phyloP scores from a whole-genome alignment of 768 basidiomycete genomes.

The Suillus occidentalis region DNA sequence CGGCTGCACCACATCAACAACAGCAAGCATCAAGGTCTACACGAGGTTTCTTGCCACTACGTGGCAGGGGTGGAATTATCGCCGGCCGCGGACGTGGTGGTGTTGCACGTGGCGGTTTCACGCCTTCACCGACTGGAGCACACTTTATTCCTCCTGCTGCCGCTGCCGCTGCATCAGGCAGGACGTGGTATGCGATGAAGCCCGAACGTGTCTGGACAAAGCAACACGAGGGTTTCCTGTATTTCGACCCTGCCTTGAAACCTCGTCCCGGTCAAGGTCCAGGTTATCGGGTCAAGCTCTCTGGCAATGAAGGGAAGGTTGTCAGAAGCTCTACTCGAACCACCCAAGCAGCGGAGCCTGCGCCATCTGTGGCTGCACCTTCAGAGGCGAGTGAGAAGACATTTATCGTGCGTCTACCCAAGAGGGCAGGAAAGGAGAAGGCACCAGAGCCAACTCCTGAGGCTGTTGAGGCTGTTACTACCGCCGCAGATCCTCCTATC shows the following conservation, averaged over 20 bases:
- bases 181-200: slow-evolving; percentile 71
- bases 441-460: slow-evolving; percentile 18
- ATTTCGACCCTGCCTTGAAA: slow-evolving; percentile 59
- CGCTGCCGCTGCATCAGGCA: slow-evolving; percentile 34
- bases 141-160: slow-evolving; percentile 29
- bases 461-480: slow-evolving; percentile 24
- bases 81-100: slow-evolving; percentile 46
- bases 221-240: slow-evolving; percentile 74
- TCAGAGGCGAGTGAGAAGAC: slow-evolving; percentile 46
- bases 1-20: slow-evolving; percentile 37
- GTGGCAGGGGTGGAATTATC: slow-evolving; percentile 49
- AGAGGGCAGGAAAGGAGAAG: slow-evolving; percentile 38
- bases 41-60: slow-evolving; percentile 39
- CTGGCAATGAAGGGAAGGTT: slow-evolving; percentile 45
- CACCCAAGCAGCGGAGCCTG: slow-evolving; percentile 11
- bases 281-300: slow-evolving; percentile 62
- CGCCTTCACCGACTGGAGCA: slow-evolving; percentile 31
- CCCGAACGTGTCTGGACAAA: slow-evolving; percentile 85
- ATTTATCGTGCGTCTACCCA: slow-evolving; percentile 58
- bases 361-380: slow-evolving; percentile 19
- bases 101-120: slow-evolving; percentile 42
- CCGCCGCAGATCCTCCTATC: slow-evolving; percentile 39
- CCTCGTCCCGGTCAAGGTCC: slow-evolving; percentile 56
- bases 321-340: slow-evolving; percentile 38
- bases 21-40: slow-evolving; percentile 28